Base-by-base conservation (phyloP, 164 flowering plant genomes). In the Echeveria elegans region DNA sequence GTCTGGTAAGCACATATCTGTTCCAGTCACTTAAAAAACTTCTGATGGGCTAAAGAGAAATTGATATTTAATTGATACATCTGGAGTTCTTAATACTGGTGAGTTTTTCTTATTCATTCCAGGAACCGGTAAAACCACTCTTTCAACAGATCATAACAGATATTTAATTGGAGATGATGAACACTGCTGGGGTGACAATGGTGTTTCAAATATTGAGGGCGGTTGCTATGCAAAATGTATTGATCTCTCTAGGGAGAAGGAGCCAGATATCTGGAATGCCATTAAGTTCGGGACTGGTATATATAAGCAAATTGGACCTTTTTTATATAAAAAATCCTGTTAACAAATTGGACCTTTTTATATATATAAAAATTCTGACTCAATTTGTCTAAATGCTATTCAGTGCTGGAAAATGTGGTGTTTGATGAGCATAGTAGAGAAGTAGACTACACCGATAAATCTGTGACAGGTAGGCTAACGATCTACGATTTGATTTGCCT, bases 41-140 rank as follows among this genome's bases (percentile, higher is more conserved):
- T 28, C 32, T 60, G 38, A 36, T 36, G 6, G 6, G 38, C 38
- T 36, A 38, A 19, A 28, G 31, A 28, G 5, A 29, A 15, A 9
- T 37, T 31, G 37, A 30, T n/a, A n/a, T n/a, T n/a, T n/a, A n/a
- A n/a, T n/a, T 30, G 8, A 10, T 62, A n/a, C 1, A 12, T 36
- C 31, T 37, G 0, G 0, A 19, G 1, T 36, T 62, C 19, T 16
- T 47, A 74, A 1, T 37, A 16, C 14, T 18, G 45, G 16, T 23
- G 14, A 52, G 29, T 1, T 7, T 6, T 64, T 66, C 52, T 64
- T 62, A 62, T 64, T 56, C 15, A 21, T 68, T 36, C 37, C 70
- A 94, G 98, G 99, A 71, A 95, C 99, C 47, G 99, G 99, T 26
- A 95, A 95, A 87, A 95, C 99, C 6, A 91, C 99, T 37, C 78